Evolutionary conservation across 1,284 basidiomycete genomes (phyloP).

Genomic region (Ustilago crameri): DNA sequence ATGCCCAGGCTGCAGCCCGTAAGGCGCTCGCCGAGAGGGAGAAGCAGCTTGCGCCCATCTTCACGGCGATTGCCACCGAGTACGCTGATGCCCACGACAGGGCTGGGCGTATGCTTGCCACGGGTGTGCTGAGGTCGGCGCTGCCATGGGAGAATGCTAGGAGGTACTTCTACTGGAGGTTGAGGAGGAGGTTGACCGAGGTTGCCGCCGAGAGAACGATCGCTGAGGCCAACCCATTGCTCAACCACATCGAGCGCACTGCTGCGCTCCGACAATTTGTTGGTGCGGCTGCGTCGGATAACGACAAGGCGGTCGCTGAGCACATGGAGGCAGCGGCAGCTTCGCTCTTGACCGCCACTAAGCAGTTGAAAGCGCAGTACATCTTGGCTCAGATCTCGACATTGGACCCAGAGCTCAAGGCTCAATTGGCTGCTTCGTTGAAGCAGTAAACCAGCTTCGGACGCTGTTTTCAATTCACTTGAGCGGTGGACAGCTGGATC

Average conservation of each 20-base stretch:
- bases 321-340: slow-evolving; percentile 59
- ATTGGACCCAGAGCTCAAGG: slow-evolving; percentile 57
- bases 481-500: neutral
- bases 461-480: neutral
- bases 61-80: slow-evolving; percentile 90
- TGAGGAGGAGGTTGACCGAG: slow-evolving; percentile 74
- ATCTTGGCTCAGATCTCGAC: slow-evolving; percentile 61
- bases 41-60: slow-evolving; percentile 84
- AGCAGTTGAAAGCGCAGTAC: slow-evolving; percentile 52
- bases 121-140: slow-evolving; percentile 84
- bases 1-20: slow-evolving; percentile 71
- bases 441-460: slow-evolving; percentile 9
- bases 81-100: slow-evolving; percentile 98
- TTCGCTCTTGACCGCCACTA: slow-evolving; percentile 50
- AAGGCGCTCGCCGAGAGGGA: slow-evolving; percentile 81
- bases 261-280: slow-evolving; percentile 54
- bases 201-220: slow-evolving; percentile 53
- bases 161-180: slow-evolving; percentile 90
- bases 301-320: slow-evolving; percentile 57
- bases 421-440: slow-evolving; percentile 42
- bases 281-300: slow-evolving; percentile 53
- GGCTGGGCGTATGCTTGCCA: slow-evolving; percentile 95
- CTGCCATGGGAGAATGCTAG: slow-evolving; percentile 79
- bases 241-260: slow-evolving; percentile 59
- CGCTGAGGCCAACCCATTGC: slow-evolving; percentile 61